Evolutionary conservation across 2,329 filamentous ascomycete species (phyloP).

Genomic region (Iodosphaeria phyllophila): DNA sequence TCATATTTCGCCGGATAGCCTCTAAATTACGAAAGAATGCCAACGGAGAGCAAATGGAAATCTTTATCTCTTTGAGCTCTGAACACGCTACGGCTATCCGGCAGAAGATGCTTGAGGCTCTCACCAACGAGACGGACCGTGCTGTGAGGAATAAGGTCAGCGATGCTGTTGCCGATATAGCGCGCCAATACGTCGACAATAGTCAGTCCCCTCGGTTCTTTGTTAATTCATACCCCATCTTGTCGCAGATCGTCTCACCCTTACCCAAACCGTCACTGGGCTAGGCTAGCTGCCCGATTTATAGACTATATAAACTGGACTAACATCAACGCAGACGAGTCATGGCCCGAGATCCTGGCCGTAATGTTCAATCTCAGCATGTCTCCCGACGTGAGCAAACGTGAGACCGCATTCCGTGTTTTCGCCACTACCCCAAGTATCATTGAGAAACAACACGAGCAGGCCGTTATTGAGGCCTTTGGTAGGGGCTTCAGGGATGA

Average conservation of each 20-base stretch:
- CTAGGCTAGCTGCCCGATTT: background rate
- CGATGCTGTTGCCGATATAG: constrained; percentile 91
- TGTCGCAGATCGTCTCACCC: too few species aligned
- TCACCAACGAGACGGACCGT: constrained; percentile 54
- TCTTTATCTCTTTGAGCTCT: constrained; percentile 63
- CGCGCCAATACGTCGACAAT: constrained; percentile 84
- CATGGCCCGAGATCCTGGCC: constrained; percentile 78
- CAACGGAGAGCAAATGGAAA: constrained; percentile 54
- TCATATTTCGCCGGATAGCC: constrained; percentile 86
- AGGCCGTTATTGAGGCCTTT: constrained; percentile 76
- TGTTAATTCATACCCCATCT: constrained; percentile 1
- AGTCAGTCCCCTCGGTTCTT: constrained; percentile 32
- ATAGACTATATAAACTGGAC: constrained; percentile 1
- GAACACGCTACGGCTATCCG: constrained; percentile 65
- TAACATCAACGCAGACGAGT: constrained; percentile 38
- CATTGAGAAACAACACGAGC: constrained; percentile 89
- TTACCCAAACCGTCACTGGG: background rate
- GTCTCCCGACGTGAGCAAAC: constrained; percentile 62
- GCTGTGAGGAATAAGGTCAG: constrained; percentile 86
- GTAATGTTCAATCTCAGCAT: constrained; percentile 83
- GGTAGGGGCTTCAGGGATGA: constrained; percentile 83
- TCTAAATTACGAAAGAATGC: constrained; percentile 70
- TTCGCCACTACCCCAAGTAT: constrained; percentile 90
- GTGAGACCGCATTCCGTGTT: constrained; percentile 86
- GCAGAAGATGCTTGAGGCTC: constrained; percentile 61